Base-by-base conservation (phyloP, 345 rosid genomes). In the Boechera divaricarpa region DNA sequence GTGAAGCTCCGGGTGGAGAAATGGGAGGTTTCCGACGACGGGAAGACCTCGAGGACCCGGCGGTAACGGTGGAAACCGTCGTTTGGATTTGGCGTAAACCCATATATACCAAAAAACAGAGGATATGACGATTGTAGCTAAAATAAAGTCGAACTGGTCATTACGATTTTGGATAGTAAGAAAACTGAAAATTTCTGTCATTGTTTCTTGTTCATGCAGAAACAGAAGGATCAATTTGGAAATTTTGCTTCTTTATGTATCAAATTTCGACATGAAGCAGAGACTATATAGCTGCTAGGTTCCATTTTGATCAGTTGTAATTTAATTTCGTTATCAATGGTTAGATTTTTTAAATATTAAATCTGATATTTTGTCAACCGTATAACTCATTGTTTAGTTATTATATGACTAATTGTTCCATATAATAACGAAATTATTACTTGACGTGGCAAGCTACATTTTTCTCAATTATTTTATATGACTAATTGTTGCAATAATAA, bases 21-120 rank as follows among this genome's bases (percentile, higher is more conserved):
- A 73, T 8, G 60, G 81, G n/a, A 77, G 76, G 59, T 73, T 73
- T 16, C 84, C 81, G 39, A 81, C 16, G 7, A 81, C 13, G 2
- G 81, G 81, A 72, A 81, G 55, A 18, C 79, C 82, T 5, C 13
- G 16, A 9, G 79, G 82, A 36, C 79, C 79, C 8, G 82, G 76
- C 2, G 79, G 79, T 10, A 69, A 21, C 10, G 76, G 63, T 5
- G 39, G 79, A 47, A 21, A 45, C 15, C 1, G 28, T 6, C 31
- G 45, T 15, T 8, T 67, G 59, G 82, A 16, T 67, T 57, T 72
- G 49, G 15, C 12, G 31, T 52, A 44, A 59, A 68, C 21, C 63
- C 63, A 51, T 2, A 8, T 3, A 31, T 42, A 78, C 52, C 73
- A 73, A 5, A 38, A 18, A 39, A 16, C 16, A 78, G 1, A 26